Evolutionary conservation across 2,329 filamentous ascomycete genomes (phyloP).

Genomic region (Zymoseptoria pseudotritici): DNA sequence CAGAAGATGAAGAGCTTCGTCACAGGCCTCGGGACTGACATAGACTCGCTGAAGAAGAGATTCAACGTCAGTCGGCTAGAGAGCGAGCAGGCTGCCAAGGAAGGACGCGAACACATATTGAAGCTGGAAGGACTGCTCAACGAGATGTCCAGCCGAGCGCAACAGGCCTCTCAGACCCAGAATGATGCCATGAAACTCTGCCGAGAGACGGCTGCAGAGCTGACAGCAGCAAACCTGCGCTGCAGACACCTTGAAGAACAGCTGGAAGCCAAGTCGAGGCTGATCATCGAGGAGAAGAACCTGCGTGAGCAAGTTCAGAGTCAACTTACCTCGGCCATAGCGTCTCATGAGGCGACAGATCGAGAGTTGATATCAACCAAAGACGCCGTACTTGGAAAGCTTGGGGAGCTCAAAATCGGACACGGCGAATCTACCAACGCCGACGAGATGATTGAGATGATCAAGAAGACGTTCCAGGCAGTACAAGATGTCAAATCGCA

Average conservation of each 20-base stretch:
- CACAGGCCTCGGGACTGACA: constrained; percentile 18
- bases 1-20: constrained; percentile 18
- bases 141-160: constrained; percentile 6
- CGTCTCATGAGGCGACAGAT: constrained; percentile 5
- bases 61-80: constrained; percentile 3
- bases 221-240: constrained; percentile 7
- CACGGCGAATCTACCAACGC: constrained; percentile 5
- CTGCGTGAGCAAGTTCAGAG: constrained; percentile 16
- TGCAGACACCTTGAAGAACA: constrained; percentile 16
- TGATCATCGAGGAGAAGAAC: constrained; percentile 20
- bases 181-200: constrained; percentile 13
- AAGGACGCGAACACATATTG: constrained; percentile 4
- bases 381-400: constrained; percentile 18
- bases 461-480: constrained; percentile 14
- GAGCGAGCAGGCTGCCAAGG: constrained; percentile 7
- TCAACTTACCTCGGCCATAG: constrained; percentile 8
- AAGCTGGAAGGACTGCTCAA: constrained; percentile 9
- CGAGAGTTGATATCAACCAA: constrained; percentile 10
- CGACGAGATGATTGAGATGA: constrained; percentile 6
- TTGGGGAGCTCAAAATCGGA: constrained; percentile 15
- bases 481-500: constrained; percentile 14
- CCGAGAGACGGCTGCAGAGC: constrained; percentile 12
- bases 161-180: constrained; percentile 12
- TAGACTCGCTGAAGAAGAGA: constrained; percentile 13
- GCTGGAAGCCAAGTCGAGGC: constrained; percentile 13